Base-by-base conservation (phyloP, 306 rosid species). In the Pyrus bretschneideri region DNA sequence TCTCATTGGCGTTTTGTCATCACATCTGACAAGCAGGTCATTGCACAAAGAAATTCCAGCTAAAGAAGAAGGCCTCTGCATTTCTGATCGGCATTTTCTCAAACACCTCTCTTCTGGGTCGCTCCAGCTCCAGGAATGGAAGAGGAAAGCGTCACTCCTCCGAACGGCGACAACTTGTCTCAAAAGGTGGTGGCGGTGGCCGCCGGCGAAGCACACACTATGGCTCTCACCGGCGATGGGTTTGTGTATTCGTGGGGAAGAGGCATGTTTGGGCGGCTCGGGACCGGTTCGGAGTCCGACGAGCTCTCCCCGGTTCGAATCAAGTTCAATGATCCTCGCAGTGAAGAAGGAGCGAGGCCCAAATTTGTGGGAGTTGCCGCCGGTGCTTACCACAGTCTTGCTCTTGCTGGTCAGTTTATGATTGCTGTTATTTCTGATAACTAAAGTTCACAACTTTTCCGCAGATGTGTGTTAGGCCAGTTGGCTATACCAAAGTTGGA, bases 361-460 rank as follows among this genome's bases (percentile, higher is more conserved):
- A 87, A 80, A 63, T 69, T 91, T 10, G 89, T 88, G 17, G 94
- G 87, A 22, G 82, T 91, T 70, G 89, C 98, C 73, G 91, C 96
- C 73, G 98, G 97, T 79, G 87, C 97, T 83, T 94, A 94, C 91
- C 98, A 92, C 52, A 84, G 85, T 91, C 87, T 94, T 73, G 98
- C 96, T 83, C 91, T 92, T 38, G 81, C 95, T 80, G 96, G 98
- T 94, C 76, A 38, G 58, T 59, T 73, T 80, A 61, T 14, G 1
- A 4, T 63, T 66, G 9, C 62, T 6, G 5, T 14, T 38, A 65
- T 13, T 38, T 66, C 70, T 66, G 51, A 70, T 10, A n/a, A 27
- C 30, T 70, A 19, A 70, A 52, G 45, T 52, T 71, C 11, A 30
- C 33, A 3, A 2, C 15, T 71, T 71, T 71, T 54, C 2, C n/a